phyloP scores from a whole-genome alignment of 768 basidiomycete species.

The Mycena vitilis region DNA sequence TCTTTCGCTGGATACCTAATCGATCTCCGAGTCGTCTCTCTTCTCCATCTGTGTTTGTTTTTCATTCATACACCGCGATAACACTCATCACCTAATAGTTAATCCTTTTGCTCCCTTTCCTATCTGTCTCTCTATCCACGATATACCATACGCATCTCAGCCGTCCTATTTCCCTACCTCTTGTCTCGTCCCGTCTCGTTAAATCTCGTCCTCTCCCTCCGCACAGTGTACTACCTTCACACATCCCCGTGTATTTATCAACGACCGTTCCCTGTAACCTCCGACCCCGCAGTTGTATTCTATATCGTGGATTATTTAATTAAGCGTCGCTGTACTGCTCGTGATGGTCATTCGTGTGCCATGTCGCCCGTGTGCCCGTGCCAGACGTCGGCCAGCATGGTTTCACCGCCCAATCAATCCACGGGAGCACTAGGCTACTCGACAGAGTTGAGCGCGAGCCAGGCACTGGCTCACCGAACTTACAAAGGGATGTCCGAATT shows the following conservation, averaged over 20 bases:
- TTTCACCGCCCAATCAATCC: not conserved
- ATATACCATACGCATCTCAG: not conserved
- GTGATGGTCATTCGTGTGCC: too few relatives aligned
- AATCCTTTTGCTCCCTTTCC: too few relatives aligned
- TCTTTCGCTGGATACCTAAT: not conserved
- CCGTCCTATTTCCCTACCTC: not conserved
- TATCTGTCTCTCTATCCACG: not conserved
- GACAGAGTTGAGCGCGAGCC: too few relatives aligned
- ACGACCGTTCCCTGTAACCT: not conserved
- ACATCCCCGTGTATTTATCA: slow-evolving; percentile 20
- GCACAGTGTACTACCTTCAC: slow-evolving; percentile 1
- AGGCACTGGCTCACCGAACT: too few relatives aligned
- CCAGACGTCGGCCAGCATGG: too few relatives aligned
- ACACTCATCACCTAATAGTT: too few relatives aligned
- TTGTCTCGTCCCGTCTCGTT: too few relatives aligned
- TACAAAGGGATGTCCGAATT: slow-evolving; percentile 24
- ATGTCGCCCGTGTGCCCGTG: too few relatives aligned
- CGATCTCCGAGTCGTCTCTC: too few relatives aligned
- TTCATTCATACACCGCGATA: not conserved
- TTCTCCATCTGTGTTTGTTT: too few relatives aligned
- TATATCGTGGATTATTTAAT: slow-evolving; percentile 14
- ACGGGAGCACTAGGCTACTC: not conserved
- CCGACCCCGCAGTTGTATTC: slow-evolving; percentile 1
- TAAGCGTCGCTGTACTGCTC: not conserved
- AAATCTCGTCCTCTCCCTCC: too few relatives aligned